Evolutionary conservation across 768 basidiomycete genomes (phyloP), one percentile per base, ranked within the genome.

Genomic region (Phlebiopsis flavidoalba): DNA sequence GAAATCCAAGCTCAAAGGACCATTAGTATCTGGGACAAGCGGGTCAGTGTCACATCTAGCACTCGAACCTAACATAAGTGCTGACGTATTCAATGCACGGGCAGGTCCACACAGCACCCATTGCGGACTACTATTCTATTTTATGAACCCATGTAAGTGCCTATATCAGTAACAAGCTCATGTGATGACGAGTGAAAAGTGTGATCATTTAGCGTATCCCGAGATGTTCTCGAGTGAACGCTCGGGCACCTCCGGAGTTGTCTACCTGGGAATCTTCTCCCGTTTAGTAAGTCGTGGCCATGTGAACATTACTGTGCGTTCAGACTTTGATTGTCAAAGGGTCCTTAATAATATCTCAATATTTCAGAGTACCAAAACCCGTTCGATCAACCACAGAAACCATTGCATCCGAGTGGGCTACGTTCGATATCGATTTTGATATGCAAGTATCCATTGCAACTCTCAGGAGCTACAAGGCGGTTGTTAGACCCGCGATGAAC

Each of bases 261-360:
- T 75, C n/a, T 59, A 74, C 78, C 70, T 85, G 83, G n/a, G 83
- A 76, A 77, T 57, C 74, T 85, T 17, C 74, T 85, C 4, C 83
- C 83, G 1, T 84, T 83, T 71, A 79, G 79, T n/a, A n/a, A n/a
- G n/a, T 68, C 71, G 83, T 24, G 83, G 83, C 7, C 75, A 66
- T n/a, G 79, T 83, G 31, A 72, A 71, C 53, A 79, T 83, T 64
- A 77, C 70, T 7, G 80, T 82, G 37, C 36, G 70, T 26, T 60
- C 26, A 26, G 26, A 31, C 1, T n/a, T 43, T 8, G 14, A 43
- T 15, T 3, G 37, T 36, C n/a, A 17, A 24, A n/a, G n/a, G n/a
- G n/a, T 49, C 17, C 24, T 55, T 19, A 36, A 33, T 48, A 19
- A 26, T 47, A 15, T 8, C 33, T 37, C 14, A 53, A 31, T 24